phyloP scores from a whole-genome alignment of 164 flowering plant genomes.

The Tinospora cordifolia region DNA sequence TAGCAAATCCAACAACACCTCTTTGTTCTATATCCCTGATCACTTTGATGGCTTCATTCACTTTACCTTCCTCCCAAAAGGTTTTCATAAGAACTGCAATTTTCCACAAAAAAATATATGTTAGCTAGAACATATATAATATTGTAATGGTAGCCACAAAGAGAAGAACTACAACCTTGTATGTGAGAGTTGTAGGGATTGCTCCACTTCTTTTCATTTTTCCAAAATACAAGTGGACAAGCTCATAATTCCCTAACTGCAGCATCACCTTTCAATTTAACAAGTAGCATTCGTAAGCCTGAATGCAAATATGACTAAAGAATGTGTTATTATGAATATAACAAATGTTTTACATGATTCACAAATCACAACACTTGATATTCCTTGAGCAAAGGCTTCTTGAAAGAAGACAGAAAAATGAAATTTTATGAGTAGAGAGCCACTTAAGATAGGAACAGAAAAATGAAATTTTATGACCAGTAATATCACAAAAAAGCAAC shows the following conservation, averaged over 20 bases:
- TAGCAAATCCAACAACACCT: conserved; percentile 67
- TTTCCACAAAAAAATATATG: conserved; percentile 7
- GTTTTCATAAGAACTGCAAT: conserved; percentile 73
- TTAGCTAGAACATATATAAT: conserved; percentile 5
- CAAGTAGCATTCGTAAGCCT: conserved; percentile 46
- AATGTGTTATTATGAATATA: conserved; percentile 8
- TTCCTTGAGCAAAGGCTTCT: background rate
- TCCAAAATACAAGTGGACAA: conserved; percentile 60
- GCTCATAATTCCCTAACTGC: conserved; percentile 73
- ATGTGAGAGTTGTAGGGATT: conserved; percentile 63
- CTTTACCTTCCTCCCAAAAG: conserved; percentile 81
- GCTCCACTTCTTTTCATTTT: conserved; percentile 70
- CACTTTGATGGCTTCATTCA: conserved; percentile 67
- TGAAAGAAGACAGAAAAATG: background rate
- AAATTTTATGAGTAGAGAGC: too few relatives aligned
- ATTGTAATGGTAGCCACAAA: background rate
- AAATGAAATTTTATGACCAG: too few relatives aligned
- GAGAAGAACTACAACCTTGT: conserved; percentile 47
- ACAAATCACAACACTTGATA: background rate
- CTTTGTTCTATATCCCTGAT: conserved; percentile 81
- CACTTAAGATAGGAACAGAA: background rate
- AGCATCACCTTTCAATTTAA: conserved; percentile 87
- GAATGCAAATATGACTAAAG: conserved; percentile 29
- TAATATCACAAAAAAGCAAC: too few relatives aligned
- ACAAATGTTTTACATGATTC: background rate